phyloP scores from a whole-genome alignment of 225 moss, liverwort and hornwort genomes.

The Takakia lepidozioides region DNA sequence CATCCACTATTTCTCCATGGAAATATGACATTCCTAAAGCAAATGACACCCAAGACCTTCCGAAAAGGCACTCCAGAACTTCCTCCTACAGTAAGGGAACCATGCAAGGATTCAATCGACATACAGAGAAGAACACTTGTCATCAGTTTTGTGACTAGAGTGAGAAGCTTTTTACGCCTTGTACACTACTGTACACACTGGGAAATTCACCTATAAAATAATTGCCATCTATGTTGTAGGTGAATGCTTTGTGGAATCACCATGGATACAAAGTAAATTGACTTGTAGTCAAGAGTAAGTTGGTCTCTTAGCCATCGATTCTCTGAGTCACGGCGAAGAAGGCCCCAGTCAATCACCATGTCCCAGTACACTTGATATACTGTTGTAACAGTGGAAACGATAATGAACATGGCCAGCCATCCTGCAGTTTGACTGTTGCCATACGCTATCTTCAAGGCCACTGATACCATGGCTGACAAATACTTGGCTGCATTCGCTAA shows the following conservation, averaged over 20 bases:
- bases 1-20: no score
- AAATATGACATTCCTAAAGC: no score
- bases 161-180: no score
- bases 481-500: slow-evolving; percentile 76
- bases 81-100: no score
- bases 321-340: slow-evolving; percentile 44
- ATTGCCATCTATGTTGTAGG: neutral
- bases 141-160: no score
- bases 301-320: slow-evolving; percentile 82
- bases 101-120: no score
- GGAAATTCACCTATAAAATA: neutral
- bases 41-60: no score
- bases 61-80: no score
- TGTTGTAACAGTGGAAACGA: slow-evolving; percentile 43
- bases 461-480: slow-evolving; percentile 56
- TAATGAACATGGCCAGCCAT: slow-evolving; percentile 37
- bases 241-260: slow-evolving; percentile 26
- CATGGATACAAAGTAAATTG: slow-evolving; percentile 81
- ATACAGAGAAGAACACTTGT: no score
- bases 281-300: slow-evolving; percentile 59
- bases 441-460: slow-evolving; percentile 29
- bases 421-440: slow-evolving; percentile 17
- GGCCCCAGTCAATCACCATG: slow-evolving; percentile 77
- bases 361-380: slow-evolving; percentile 83
- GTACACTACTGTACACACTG: no score